A percentile compares a stretch with the other conserved stretches of the same genome.
These are phyloP conservation scores for Porphyra umbilicalis DNA, from an alignment of 31 red algal species.

Conservation along the genomic window DNA sequence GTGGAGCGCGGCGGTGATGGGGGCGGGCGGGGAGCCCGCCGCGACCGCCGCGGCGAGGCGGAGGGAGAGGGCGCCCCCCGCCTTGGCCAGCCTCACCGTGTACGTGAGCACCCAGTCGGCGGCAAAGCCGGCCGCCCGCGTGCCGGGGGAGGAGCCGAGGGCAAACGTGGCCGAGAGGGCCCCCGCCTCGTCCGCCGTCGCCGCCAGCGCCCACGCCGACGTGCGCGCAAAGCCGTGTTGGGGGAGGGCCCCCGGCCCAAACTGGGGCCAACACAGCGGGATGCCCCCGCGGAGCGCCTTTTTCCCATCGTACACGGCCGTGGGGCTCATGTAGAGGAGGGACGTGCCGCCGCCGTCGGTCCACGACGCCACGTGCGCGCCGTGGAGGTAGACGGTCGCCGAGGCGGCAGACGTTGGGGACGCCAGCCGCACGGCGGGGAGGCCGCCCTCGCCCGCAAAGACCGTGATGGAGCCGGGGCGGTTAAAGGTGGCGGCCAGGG, in stretches of 20 bases:
- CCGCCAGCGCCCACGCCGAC: slow-evolving; percentile 32
- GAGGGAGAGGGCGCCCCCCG: slow-evolving; percentile 22
- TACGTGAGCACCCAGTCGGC: slow-evolving; percentile 18
- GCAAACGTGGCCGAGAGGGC: slow-evolving; percentile 6
- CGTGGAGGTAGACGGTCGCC: slow-evolving; percentile 60
- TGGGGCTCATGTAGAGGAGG: slow-evolving; percentile 57
- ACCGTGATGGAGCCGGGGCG: background rate
- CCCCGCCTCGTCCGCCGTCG: slow-evolving; percentile 10
- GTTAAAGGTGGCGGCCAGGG: background rate
- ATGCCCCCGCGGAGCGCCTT: slow-evolving; percentile 90
- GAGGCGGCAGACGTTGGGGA: background rate
- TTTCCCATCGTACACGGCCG: slow-evolving; percentile 59
- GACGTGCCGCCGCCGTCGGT: slow-evolving; percentile 23
- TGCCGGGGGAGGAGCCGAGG: slow-evolving; percentile 35
- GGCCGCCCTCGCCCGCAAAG: background rate
- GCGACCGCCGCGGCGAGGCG: slow-evolving; percentile 37
- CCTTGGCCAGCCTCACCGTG: slow-evolving; percentile 9
- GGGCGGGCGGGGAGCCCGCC: slow-evolving; percentile 8
- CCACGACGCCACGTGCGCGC: slow-evolving; percentile 79
- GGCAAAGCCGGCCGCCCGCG: slow-evolving; percentile 16
- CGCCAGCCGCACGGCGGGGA: background rate
- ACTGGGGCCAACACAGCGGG: slow-evolving; percentile 95
- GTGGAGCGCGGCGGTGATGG: slow-evolving; percentile 77
- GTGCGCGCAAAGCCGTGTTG: slow-evolving; percentile 91
- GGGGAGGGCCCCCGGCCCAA: slow-evolving; percentile 44